These are phyloP conservation scores for Ilyonectria robusta DNA, from an alignment of 2,329 filamentous ascomycete genomes.

Conservation along the genomic window DNA sequence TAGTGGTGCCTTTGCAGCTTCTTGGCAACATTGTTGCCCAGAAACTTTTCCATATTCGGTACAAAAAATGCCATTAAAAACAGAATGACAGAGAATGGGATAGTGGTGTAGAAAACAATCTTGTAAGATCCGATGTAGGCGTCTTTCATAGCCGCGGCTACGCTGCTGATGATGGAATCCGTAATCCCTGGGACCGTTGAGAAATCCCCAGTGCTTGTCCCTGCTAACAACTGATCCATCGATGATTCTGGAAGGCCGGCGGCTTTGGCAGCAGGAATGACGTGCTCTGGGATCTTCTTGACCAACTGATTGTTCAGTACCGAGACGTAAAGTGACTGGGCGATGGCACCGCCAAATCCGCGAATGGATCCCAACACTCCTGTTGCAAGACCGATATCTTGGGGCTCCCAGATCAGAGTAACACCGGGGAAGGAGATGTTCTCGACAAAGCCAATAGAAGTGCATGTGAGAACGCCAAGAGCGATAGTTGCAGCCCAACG, in stretches of 20 bases:
- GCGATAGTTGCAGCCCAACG: conserved; percentile 50
- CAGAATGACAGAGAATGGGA: conserved; percentile 57
- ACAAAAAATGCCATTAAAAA: conserved; percentile 55
- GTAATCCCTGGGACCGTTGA: conserved; percentile 54
- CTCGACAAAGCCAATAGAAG: conserved; percentile 55
- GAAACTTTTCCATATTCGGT: conserved; percentile 60
- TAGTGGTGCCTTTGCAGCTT: conserved; percentile 51
- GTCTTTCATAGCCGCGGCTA: conserved; percentile 51
- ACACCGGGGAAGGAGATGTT: conserved; percentile 59
- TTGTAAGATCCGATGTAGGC: conserved; percentile 60
- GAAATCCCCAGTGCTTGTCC: conserved; percentile 50
- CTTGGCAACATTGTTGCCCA: conserved; percentile 61
- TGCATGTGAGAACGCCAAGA: conserved; percentile 49
- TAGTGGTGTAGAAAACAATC: conserved; percentile 58
- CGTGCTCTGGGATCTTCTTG: conserved; percentile 51
- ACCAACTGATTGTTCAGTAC: conserved; percentile 55
- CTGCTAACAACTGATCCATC: conserved; percentile 51
- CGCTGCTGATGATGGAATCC: conserved; percentile 49
- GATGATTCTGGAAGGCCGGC: conserved; percentile 55
- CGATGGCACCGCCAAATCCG: conserved; percentile 56
- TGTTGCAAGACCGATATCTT: conserved; percentile 61
- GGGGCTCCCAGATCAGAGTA: conserved; percentile 60
- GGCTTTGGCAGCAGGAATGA: conserved; percentile 51
- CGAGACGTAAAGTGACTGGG: conserved; percentile 54
- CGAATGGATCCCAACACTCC: conserved; percentile 63